Conservation (phyloP, 2,329 filamentous ascomycete species). For the Ceratocystis ficicola region DNA sequence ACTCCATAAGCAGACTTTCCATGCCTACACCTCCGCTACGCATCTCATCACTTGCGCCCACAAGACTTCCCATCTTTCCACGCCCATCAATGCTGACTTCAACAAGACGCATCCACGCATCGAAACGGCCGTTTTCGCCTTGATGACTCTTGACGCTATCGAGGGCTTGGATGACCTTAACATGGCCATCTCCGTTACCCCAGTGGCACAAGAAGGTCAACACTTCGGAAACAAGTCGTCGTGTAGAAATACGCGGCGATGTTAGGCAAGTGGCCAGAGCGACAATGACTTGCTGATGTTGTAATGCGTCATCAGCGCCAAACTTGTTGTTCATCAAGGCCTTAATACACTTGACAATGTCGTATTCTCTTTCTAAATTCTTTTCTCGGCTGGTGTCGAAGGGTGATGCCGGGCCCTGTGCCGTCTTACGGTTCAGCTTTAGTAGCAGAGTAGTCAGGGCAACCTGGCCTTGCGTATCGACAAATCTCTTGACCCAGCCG, state of each 20-base stretch:
- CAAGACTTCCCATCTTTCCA: constrained; percentile 96
- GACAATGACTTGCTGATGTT: constrained; percentile 79
- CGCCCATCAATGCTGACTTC: constrained; percentile 94
- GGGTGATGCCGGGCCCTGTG: constrained; percentile 52
- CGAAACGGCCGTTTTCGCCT: constrained; percentile 88
- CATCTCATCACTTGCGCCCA: constrained; percentile 91
- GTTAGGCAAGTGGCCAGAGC: constrained; percentile 77
- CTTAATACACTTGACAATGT: constrained; percentile 95
- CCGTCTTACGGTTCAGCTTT: constrained; percentile 84
- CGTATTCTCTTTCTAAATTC: constrained; percentile 83
- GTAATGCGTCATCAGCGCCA: constrained; percentile 86
- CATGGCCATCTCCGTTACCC: constrained; percentile 75
- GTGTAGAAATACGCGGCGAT: constrained; percentile 76
- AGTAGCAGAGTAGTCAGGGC: constrained; percentile 85
- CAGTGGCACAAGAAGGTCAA: constrained; percentile 93
- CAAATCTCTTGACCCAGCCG: constrained; percentile 91
- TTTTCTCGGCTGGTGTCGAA: constrained; percentile 54
- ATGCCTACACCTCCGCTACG: constrained; percentile 93
- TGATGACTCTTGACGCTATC: constrained; percentile 81
- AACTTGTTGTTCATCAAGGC: constrained; percentile 99
- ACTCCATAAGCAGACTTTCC: constrained; percentile 98
- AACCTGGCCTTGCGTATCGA: constrained; percentile 94
- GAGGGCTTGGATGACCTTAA: constrained; percentile 86
- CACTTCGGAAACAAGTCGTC: constrained; percentile 92
- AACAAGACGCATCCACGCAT: constrained; percentile 96